Base-by-base conservation (phyloP, 305 asterid genomes). In the Vinca major region DNA sequence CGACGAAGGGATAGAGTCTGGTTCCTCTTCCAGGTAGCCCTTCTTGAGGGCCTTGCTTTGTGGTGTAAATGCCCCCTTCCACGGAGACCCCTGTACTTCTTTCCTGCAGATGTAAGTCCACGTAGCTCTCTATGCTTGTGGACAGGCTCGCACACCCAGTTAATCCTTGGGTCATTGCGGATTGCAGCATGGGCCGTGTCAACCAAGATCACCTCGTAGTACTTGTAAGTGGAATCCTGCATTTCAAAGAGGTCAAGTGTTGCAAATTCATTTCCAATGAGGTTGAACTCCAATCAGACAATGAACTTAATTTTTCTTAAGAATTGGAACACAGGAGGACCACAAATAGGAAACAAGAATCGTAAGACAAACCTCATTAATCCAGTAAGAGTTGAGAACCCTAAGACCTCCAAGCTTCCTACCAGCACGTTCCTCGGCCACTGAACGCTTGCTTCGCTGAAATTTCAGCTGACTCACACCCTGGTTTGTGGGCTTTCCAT, bases 351-450 rank as follows among this genome's bases (percentile, higher is more conserved):
- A n/a, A 56, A 21, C 4, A 12, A 2, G 26, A 33, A 56, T 26
- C 19, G 16, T 58, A 13, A 58, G 21, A 33, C 73, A 57, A 26
- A 75, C 79, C 79, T 75, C 79, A 8, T 75, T 75, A n/a, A 66
- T 71, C 79, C 79, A 71, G 70, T 75, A 75, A 26, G 79, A 75
- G 17, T 71, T 75, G n/a, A 75, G 75, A 57, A 75, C 76, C 50
- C 65, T 71, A 14, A 75, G 79, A 19, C 79, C 79, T 60, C 79
- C 79, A 17, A 72, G 50, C 58, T 71, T 71, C 60, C 75, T 41
- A 9, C 75, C 75, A 71, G 75, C 75, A 4, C 75, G 64, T 47
- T 71, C 75, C 70, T 71, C 75, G 3, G 75, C 75, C 49, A 71
- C 75, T 1, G 71, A 65, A 1, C 71, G 76, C 66, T 71, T 71